Conservation (phyloP, 2,329 filamentous ascomycete species). For the Alternaria ethzedia region DNA sequence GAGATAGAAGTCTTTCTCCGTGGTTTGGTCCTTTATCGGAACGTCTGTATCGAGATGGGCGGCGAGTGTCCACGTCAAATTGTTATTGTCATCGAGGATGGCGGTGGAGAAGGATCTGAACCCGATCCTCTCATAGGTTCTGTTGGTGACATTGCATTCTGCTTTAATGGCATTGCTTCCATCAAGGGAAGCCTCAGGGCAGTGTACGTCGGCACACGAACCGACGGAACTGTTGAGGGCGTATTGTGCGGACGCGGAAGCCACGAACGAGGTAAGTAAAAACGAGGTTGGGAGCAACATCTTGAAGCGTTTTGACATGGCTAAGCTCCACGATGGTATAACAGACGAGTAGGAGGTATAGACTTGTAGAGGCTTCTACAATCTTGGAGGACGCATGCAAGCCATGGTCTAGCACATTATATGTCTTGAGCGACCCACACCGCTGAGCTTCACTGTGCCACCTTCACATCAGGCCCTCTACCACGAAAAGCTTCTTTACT, state of each 20-base stretch:
- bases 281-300: neutral
- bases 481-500: neutral
- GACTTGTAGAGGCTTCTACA: rapidly evolving
- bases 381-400: neutral
- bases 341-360: neutral
- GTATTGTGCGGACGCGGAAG: neutral
- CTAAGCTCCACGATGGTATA: neutral
- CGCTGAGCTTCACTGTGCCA: neutral
- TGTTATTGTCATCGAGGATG: neutral
- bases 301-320: neutral
- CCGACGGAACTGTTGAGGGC: neutral
- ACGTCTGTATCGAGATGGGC: neutral
- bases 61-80: neutral
- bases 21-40: neutral
- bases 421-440: neutral
- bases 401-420: neutral
- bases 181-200: neutral
- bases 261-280: neutral
- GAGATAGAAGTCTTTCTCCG: neutral
- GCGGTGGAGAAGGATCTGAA: neutral
- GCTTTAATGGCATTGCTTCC: neutral
- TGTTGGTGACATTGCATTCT: neutral
- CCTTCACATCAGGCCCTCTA: neutral
- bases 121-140: neutral
- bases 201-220: neutral